These are phyloP conservation scores for Lipomyces orientalis DNA, from an alignment of 805 yeast species.

Conservation along the genomic window DNA sequence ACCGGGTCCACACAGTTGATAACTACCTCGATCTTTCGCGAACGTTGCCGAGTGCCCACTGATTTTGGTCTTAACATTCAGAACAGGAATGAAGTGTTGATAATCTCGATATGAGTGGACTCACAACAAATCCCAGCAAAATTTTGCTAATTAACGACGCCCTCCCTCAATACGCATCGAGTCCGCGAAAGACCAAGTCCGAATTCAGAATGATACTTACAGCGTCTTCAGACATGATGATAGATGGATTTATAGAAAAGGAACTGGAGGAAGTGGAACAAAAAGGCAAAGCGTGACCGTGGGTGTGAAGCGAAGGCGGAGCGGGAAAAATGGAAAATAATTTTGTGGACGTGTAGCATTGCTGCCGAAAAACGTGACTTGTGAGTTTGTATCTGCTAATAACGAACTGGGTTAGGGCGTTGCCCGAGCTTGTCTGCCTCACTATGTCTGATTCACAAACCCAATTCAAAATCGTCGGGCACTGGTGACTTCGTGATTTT, in stretches of 20 bases:
- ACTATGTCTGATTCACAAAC: not conserved
- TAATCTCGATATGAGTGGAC: not conserved
- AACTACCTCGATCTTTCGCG: not conserved
- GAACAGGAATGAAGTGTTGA: not conserved
- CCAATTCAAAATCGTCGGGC: not conserved
- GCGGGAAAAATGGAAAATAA: slow-evolving; percentile 15
- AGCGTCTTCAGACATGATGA: slow-evolving; percentile 50
- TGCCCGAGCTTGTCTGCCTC: too few relatives aligned
- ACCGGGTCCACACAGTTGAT: not conserved
- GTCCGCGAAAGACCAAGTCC: not conserved
- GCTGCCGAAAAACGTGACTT: not conserved
- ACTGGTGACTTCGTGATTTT: not conserved
- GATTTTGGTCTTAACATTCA: not conserved
- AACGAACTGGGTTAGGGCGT: not conserved
- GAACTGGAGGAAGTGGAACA: slow-evolving; percentile 6
- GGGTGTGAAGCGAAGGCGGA: slow-evolving; percentile 15
- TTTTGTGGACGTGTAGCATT: slow-evolving; percentile 1
- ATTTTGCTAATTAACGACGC: not conserved
- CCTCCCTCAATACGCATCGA: not conserved
- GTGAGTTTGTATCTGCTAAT: not conserved
- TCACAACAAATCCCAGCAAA: not conserved
- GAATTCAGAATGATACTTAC: slow-evolving; percentile 33
- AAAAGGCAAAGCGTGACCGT: not conserved
- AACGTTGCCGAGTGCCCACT: not conserved
- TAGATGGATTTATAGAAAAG: slow-evolving; percentile 8